Evolutionary conservation across 192 early-diverging fungal species (phyloP).

Genomic region (Backusella psychrophila): DNA sequence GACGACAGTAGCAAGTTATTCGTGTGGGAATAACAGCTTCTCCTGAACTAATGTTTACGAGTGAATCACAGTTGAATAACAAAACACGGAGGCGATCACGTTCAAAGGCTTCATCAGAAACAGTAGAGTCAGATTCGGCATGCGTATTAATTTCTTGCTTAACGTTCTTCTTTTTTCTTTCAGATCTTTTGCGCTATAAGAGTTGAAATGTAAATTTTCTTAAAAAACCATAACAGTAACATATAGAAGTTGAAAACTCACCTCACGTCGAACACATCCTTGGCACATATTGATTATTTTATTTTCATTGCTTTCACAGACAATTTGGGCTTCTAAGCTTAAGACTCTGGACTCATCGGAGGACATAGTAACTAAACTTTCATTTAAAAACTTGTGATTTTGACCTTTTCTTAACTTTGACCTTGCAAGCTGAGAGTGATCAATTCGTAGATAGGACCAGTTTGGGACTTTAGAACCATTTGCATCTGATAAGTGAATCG

Average conservation of each 20-base stretch:
- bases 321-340: conserved; percentile 73
- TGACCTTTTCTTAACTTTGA: conserved; percentile 2
- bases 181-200: conserved; percentile 55
- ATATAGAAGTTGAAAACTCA: neutral
- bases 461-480: conserved; percentile 65
- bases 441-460: conserved; percentile 85
- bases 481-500: conserved; percentile 72
- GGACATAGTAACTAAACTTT: conserved; percentile 18
- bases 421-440: conserved; percentile 73
- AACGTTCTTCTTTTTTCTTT: conserved; percentile 47
- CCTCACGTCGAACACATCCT: conserved; percentile 81
- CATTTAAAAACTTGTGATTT: neutral
- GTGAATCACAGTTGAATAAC: conserved; percentile 83
- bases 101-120: conserved; percentile 60
- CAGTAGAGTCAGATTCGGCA: neutral
- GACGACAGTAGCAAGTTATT: conserved; percentile 96
- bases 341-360: conserved; percentile 45
- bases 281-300: conserved; percentile 75
- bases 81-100: conserved; percentile 76
- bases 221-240: neutral
- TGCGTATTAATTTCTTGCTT: conserved; percentile 34
- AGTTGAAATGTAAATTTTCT: neutral
- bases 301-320: conserved; percentile 83
- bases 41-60: conserved; percentile 85
- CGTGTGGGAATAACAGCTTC: conserved; percentile 88